These are phyloP conservation scores for Xylariaceae sp. DNA, from an alignment of 2,329 filamentous ascomycete species.

Conservation along the genomic window DNA sequence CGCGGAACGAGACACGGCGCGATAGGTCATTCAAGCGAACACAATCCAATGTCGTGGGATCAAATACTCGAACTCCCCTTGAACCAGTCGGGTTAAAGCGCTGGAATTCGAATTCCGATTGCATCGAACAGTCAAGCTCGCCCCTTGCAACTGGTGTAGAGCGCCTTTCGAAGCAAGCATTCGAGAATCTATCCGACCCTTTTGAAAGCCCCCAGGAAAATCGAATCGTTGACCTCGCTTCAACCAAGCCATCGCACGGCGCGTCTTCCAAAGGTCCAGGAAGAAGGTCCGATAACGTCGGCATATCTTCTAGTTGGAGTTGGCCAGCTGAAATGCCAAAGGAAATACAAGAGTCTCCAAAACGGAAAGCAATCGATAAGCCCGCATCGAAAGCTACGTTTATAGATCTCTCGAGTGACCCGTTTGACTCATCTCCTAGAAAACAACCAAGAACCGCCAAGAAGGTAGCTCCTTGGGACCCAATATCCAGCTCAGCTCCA, in stretches of 20 bases:
- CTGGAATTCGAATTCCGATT: slow-evolving; percentile 21
- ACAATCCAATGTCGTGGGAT: not conserved
- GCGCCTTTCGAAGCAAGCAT: too few species aligned
- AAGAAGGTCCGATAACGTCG: not conserved
- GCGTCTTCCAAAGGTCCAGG: slow-evolving; percentile 21
- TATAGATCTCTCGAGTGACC: slow-evolving; percentile 26
- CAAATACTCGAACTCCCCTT: too few species aligned
- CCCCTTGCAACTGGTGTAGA: slow-evolving; percentile 8
- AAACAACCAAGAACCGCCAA: slow-evolving; percentile 15
- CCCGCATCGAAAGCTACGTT: slow-evolving; percentile 11
- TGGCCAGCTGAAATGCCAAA: slow-evolving; percentile 2
- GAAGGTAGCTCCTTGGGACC: slow-evolving; percentile 38
- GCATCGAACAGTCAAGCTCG: slow-evolving; percentile 26
- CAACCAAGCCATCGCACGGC: not conserved
- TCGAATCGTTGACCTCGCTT: not conserved
- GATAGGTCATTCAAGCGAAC: slow-evolving; percentile 8
- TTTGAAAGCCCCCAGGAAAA: slow-evolving; percentile 18
- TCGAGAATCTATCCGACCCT: slow-evolving; percentile 10
- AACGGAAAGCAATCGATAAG: slow-evolving; percentile 4
- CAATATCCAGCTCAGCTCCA: slow-evolving; percentile 51
- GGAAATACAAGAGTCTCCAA: slow-evolving; percentile 1
- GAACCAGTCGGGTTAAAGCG: slow-evolving; percentile 10
- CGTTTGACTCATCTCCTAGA: slow-evolving; percentile 10
- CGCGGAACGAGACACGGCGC: slow-evolving; percentile 3
- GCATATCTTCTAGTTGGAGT: not conserved